Percentiles rank a stretch among this genome's conserved stretches.
phyloP scores from a whole-genome alignment of 352 stramenopile species.

The Phytopythium montanum region DNA sequence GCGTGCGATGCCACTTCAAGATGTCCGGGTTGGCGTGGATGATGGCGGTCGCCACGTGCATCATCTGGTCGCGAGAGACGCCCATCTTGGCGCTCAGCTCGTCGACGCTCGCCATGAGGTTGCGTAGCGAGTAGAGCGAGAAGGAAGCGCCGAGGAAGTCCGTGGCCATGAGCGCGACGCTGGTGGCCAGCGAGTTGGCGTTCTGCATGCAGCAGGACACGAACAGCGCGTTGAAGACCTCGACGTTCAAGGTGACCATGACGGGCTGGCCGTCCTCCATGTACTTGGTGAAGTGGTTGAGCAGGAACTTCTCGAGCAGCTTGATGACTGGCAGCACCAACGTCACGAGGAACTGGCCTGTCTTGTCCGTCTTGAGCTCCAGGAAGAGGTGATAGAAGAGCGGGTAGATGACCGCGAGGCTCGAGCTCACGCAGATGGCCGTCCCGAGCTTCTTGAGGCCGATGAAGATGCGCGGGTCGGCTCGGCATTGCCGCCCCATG shows the following conservation, averaged over 20 bases:
- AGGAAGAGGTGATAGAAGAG: conserved; percentile 22
- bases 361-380: conserved; percentile 6
- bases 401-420: conserved; percentile 14
- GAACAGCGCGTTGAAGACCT: conserved; percentile 32
- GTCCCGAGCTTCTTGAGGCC: conserved; percentile 14
- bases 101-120: conserved; percentile 11
- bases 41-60: conserved; percentile 13
- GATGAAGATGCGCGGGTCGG: background rate
- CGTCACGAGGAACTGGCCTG: conserved; percentile 16
- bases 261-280: conserved; percentile 19
- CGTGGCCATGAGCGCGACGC: conserved; percentile 14
- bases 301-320: conserved; percentile 16
- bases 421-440: conserved; percentile 15
- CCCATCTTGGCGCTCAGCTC: conserved; percentile 12
- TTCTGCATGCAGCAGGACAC: conserved; percentile 29
- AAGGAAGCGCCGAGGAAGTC: conserved; percentile 18
- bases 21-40: conserved; percentile 9
- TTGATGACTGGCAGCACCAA: conserved; percentile 18
- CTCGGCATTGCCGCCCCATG: conserved; percentile 9
- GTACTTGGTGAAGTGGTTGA: conserved; percentile 15
- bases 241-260: conserved; percentile 22
- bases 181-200: conserved; percentile 18
- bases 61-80: conserved; percentile 8
- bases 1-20: background rate
- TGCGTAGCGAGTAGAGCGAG: conserved; percentile 8